Conservation (phyloP, 2,329 filamentous ascomycete genomes). For the Diplodia seriata region DNA sequence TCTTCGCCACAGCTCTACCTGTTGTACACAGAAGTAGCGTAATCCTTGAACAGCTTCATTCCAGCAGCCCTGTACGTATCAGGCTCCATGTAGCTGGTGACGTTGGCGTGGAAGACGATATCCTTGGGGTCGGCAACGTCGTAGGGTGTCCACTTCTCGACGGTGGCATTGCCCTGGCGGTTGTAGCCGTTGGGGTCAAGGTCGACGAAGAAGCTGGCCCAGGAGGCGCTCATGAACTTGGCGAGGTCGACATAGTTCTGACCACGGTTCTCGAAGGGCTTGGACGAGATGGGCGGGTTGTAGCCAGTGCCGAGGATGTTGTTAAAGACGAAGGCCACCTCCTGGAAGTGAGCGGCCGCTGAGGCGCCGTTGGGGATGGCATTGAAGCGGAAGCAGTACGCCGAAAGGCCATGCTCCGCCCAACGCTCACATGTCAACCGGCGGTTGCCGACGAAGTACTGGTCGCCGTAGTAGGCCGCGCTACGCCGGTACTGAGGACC, state of each 20-base stretch:
- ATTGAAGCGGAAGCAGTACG: constrained; percentile 70
- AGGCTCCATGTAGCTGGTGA: constrained; percentile 49
- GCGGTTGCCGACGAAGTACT: constrained; percentile 62
- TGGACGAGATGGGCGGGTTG: constrained; percentile 41
- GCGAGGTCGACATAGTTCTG: constrained; percentile 49
- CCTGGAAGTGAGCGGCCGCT: constrained; percentile 63
- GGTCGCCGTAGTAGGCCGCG: constrained; percentile 61
- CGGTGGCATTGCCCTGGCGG: constrained; percentile 35
- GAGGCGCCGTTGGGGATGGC: constrained; percentile 57
- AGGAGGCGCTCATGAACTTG: constrained; percentile 53
- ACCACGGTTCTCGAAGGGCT: constrained; percentile 47
- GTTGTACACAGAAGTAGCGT: constrained; percentile 20
- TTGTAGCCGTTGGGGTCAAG: constrained; percentile 49
- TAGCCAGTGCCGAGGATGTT: constrained; percentile 55
- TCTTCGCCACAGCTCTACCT: neutral
- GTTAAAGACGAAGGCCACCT: constrained; percentile 57
- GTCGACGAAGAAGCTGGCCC: constrained; percentile 54
- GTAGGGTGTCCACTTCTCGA: constrained; percentile 53
- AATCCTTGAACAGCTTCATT: constrained; percentile 52
- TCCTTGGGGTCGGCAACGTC: constrained; percentile 45
- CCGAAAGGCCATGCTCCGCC: constrained; percentile 56
- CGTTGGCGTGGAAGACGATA: constrained; percentile 57
- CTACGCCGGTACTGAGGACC: constrained; percentile 59
- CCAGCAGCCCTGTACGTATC: constrained; percentile 55
- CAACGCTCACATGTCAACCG: constrained; percentile 61